phyloP scores from a whole-genome alignment of 2,329 filamentous ascomycete genomes.

The Mycosphaerella arachidis region DNA sequence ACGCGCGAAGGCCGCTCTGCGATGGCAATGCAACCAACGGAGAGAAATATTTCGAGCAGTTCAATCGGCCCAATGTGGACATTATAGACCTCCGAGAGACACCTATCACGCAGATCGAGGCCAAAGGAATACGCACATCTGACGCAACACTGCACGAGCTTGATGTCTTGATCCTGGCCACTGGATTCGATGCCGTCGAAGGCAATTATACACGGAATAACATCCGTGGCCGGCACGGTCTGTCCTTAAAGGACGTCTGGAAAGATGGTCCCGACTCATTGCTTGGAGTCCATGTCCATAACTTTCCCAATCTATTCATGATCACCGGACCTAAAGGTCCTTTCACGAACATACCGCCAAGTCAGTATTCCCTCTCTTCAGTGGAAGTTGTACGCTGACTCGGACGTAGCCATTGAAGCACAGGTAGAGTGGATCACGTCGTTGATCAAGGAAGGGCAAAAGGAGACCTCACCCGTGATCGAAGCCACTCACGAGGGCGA shows the following conservation, averaged over 20 bases:
- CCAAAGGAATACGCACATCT: slow-evolving; percentile 45
- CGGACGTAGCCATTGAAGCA: slow-evolving; percentile 29
- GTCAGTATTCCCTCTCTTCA: background rate
- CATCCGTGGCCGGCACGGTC: slow-evolving; percentile 30
- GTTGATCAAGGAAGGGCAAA: slow-evolving; percentile 22
- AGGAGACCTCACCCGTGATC: slow-evolving; percentile 15
- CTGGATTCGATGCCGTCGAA: slow-evolving; percentile 41
- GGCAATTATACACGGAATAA: slow-evolving; percentile 32
- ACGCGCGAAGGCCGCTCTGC: slow-evolving; percentile 38
- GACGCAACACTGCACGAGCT: slow-evolving; percentile 40
- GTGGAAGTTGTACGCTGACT: background rate
- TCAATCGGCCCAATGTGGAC: slow-evolving; percentile 41
- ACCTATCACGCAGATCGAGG: slow-evolving; percentile 46
- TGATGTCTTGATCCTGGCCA: slow-evolving; percentile 44
- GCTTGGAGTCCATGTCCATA: slow-evolving; percentile 34
- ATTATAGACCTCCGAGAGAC: slow-evolving; percentile 41
- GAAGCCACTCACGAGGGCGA: slow-evolving; percentile 30
- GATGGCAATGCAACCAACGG: slow-evolving; percentile 38
- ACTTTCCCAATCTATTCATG: slow-evolving; percentile 40
- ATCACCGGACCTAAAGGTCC: slow-evolving; percentile 38
- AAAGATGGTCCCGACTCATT: slow-evolving; percentile 31
- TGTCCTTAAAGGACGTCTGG: slow-evolving; percentile 34
- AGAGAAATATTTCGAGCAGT: slow-evolving; percentile 45
- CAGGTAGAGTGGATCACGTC: slow-evolving; percentile 31
- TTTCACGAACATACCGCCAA: slow-evolving; percentile 36